Percentiles rank a stretch among this genome's conserved stretches.
Conservation (phyloP, 495 filamentous ascomycete genomes). For the Xylaria scruposa region DNA sequence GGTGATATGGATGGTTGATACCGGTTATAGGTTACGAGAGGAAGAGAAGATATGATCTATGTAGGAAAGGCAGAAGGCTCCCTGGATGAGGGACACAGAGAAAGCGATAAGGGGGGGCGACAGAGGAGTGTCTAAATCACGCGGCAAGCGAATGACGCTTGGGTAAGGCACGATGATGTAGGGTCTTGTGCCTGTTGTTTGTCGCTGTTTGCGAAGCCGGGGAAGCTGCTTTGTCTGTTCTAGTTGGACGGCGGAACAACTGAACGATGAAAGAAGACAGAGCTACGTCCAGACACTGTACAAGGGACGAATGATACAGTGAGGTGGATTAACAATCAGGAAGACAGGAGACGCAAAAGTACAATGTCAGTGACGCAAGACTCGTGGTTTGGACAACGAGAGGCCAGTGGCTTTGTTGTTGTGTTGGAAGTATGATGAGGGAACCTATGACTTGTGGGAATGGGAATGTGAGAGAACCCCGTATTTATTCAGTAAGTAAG, state of each 20-base stretch:
- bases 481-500: constrained; percentile 11
- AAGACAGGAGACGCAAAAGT: background rate
- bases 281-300: constrained; percentile 10
- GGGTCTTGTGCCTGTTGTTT: constrained; percentile 33
- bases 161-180: constrained; percentile 36
- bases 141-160: constrained; percentile 34
- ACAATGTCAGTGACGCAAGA: constrained; percentile 35
- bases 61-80: background rate
- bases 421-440: constrained; percentile 19
- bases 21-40: constrained; percentile 14
- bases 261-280: constrained; percentile 5
- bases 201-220: constrained; percentile 27
- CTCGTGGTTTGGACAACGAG: constrained; percentile 19
- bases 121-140: constrained; percentile 31
- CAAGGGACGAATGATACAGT: background rate
- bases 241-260: background rate
- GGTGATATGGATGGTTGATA: constrained; percentile 1
- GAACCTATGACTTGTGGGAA: constrained; percentile 12
- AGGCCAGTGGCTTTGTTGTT: constrained; percentile 32
- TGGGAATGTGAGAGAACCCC: background rate
- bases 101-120: constrained; percentile 18
- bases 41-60: constrained; percentile 27
- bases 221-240: constrained; percentile 18
- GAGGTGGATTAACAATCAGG: background rate
- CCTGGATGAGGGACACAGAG: background rate